Base-by-base conservation (phyloP, 805 yeast genomes). In the Cyberlindnera mrakii region DNA sequence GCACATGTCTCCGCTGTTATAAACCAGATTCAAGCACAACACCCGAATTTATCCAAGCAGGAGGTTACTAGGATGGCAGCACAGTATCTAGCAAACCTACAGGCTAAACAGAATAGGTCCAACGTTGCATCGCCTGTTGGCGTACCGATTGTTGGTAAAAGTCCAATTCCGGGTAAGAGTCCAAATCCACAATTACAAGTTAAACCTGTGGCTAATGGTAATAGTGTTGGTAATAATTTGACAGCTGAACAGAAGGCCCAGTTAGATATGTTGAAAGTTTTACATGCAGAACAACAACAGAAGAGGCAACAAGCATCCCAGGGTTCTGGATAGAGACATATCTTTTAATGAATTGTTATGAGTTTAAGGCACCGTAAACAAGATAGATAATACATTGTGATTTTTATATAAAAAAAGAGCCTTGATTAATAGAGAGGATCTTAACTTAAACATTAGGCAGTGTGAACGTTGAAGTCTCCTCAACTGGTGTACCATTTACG, bases 11-110 rank as follows among this genome's bases (percentile, higher is more conserved):
- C 84, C 9, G 81, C 84, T 1, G 72, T 81, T 34, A 75, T 81
- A 44, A 76, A 70, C 50, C 78, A 80, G 36, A 80, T 81, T 42
- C 85, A 80, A 55, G 63, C 72, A n/a, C 79, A 79, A 52, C 75
- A 81, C 56, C 88, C 88, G 2, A 73, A 70, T 29, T 63, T 79
- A 55, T 67, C 78, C 10, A 78, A 78, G 47, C 82, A 77, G 44
- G 83, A 81, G 52, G 85, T 81, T 1, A 77, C 83, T 3, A 74
- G 77, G 45, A 66, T 80, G 44, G 86, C 87, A 3, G 83, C 83
- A 3, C 71, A 79, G 14, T 79, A 80, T 52, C 59, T 80, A 48
- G 80, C 85, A 1, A 75, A 71, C 46, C 61, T 76, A 30, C 83
- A 78, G 56, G 49, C 51, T 3, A 54, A 52, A 52, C 40, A 37